These are phyloP conservation scores for Fusarium staphyleae DNA, from an alignment of 2,329 filamentous ascomycete genomes.

Conservation along the genomic window DNA sequence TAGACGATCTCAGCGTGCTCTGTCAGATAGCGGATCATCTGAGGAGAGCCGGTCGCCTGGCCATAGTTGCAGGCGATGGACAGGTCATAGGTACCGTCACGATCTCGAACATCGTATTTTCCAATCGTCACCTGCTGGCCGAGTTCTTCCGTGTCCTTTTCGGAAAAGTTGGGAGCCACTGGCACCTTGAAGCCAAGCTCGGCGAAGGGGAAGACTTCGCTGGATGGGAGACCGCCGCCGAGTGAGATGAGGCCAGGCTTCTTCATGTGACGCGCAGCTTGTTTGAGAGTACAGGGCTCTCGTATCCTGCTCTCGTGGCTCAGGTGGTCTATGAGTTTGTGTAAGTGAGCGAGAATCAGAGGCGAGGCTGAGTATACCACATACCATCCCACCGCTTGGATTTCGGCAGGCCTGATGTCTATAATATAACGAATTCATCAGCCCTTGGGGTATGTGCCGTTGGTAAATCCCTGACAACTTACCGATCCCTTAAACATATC, in stretches of 20 bases:
- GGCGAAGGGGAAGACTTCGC: conserved; percentile 92
- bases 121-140: conserved; percentile 71
- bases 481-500: conserved; percentile 84
- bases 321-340: conserved; percentile 56
- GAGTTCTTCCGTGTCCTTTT: conserved; percentile 66
- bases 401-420: conserved; percentile 68
- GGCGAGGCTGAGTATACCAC: conserved; percentile 46
- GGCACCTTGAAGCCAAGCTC: conserved; percentile 78
- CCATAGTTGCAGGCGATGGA: conserved; percentile 93
- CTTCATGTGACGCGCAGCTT: conserved; percentile 79
- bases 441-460: neutral
- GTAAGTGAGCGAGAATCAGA: conserved; percentile 14
- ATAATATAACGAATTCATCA: conserved; percentile 2
- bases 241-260: conserved; percentile 88
- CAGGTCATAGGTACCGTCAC: conserved; percentile 69
- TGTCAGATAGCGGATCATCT: conserved; percentile 87
- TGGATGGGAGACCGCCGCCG: conserved; percentile 86
- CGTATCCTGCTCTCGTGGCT: conserved; percentile 67
- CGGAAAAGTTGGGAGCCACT: conserved; percentile 71
- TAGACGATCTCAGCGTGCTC: conserved; percentile 95
- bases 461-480: conserved; percentile 39
- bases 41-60: conserved; percentile 83
- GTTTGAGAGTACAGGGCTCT: conserved; percentile 78
- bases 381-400: conserved; percentile 86
- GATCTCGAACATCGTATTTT: conserved; percentile 81